A percentile compares a stretch with the other conserved stretches of the same genome.
phyloP scores from a whole-genome alignment of 495 filamentous ascomycete genomes.

The Penicillium cosmopolitanum region DNA sequence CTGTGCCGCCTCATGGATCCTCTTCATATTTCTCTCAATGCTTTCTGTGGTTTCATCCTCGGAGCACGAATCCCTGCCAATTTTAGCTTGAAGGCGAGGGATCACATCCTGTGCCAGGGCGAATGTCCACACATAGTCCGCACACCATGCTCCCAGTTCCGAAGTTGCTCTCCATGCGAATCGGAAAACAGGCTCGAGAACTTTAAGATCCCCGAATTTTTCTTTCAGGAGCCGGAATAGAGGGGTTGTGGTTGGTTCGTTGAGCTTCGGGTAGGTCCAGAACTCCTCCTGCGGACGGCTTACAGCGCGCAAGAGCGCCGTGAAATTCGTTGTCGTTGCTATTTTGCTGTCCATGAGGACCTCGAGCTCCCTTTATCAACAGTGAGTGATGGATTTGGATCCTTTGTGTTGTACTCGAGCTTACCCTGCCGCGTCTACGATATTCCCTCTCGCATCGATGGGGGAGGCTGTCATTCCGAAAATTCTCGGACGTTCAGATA shows the following conservation, averaged over 20 bases:
- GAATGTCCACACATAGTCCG: conserved; percentile 79
- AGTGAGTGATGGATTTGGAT: conserved; percentile 1
- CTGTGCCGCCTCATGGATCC: conserved; percentile 62
- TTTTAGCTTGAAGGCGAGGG: conserved; percentile 63
- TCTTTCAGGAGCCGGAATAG: conserved; percentile 61
- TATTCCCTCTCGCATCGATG: conserved; percentile 79
- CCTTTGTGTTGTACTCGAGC: conserved; percentile 9
- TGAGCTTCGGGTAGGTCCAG: conserved; percentile 58
- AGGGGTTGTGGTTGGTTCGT: conserved; percentile 60
- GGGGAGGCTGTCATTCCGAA: conserved; percentile 99
- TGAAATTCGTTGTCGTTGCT: conserved; percentile 73
- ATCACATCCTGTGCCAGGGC: conserved; percentile 68
- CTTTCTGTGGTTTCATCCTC: conserved; percentile 35
- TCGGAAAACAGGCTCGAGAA: conserved; percentile 61
- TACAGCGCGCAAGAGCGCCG: conserved; percentile 61
- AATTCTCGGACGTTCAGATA: conserved; percentile 67
- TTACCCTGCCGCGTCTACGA: conserved; percentile 66
- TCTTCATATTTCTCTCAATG: conserved; percentile 52
- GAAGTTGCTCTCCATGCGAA: conserved; percentile 61
- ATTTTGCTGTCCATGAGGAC: conserved; percentile 77
- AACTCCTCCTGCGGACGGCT: conserved; percentile 63
- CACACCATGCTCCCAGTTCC: conserved; percentile 82
- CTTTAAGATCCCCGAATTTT: conserved; percentile 57
- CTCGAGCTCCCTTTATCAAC: conserved; percentile 60
- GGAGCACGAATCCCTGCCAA: conserved; percentile 43